These are phyloP conservation scores for Agaricus blazei DNA, from an alignment of 768 basidiomycete genomes.

Conservation along the genomic window DNA sequence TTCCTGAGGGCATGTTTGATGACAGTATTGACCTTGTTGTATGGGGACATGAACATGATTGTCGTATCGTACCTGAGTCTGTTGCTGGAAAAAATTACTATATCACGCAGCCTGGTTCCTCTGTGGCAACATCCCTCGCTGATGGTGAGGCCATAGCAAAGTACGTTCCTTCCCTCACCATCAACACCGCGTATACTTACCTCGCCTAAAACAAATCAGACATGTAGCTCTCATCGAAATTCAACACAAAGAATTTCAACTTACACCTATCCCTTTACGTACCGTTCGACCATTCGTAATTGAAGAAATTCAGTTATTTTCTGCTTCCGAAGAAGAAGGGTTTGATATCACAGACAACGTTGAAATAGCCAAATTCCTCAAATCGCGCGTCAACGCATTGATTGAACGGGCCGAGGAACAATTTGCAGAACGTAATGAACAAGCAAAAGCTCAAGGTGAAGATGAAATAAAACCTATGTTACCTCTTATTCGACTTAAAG, in stretches of 20 bases:
- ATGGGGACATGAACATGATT: conserved; percentile 99
- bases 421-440: conserved; percentile 72
- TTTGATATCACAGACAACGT: conserved; percentile 79
- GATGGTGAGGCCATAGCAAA: conserved; percentile 92
- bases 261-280: conserved; percentile 81
- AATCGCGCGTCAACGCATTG: conserved; percentile 69
- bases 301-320: conserved; percentile 71
- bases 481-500: conserved; percentile 84
- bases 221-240: conserved; percentile 89
- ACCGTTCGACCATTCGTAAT: conserved; percentile 94
- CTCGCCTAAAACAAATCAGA: conserved; percentile 33
- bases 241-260: conserved; percentile 80
- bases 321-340: conserved; percentile 71
- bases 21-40: conserved; percentile 90
- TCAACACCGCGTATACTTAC: background rate
- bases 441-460: conserved; percentile 57
- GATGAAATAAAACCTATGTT: conserved; percentile 66
- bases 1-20: conserved; percentile 97
- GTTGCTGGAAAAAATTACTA: conserved; percentile 90
- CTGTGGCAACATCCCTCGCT: conserved; percentile 89
- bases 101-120: conserved; percentile 93
- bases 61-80: conserved; percentile 83
- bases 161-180: conserved; percentile 33
- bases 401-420: conserved; percentile 72
- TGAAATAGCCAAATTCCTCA: conserved; percentile 77